Conservation (phyloP, 176 grass and related monocot species). For the Oryza brachyantha region DNA sequence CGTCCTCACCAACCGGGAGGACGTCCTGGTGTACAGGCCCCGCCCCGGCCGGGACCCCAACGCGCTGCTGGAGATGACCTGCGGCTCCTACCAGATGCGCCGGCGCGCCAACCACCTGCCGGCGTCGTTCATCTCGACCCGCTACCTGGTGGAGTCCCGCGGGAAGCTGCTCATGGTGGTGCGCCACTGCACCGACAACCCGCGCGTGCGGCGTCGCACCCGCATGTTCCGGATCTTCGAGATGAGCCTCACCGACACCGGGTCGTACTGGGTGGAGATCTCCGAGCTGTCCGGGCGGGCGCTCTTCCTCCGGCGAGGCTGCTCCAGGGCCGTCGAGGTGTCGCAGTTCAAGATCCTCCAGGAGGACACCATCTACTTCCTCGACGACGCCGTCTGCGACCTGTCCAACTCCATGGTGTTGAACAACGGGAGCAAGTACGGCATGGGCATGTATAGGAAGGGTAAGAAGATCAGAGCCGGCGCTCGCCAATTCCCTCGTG, state of each 20-base stretch:
- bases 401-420: background rate
- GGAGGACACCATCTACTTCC: slow-evolving; percentile 20
- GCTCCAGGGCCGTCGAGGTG: slow-evolving; percentile 23
- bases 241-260: background rate
- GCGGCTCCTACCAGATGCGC: background rate
- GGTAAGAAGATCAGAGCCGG: background rate
- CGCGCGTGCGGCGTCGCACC: background rate
- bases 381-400: slow-evolving; percentile 15
- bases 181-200: background rate
- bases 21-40: background rate
- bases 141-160: slow-evolving; percentile 35
- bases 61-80: background rate
- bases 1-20: slow-evolving; percentile 10
- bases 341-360: background rate
- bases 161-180: slow-evolving; percentile 28
- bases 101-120: background rate
- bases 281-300: background rate
- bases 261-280: slow-evolving; percentile 8
- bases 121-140: background rate
- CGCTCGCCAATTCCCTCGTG: background rate
- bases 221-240: slow-evolving; percentile 15
- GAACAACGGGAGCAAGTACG: background rate
- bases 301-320: slow-evolving; percentile 22
- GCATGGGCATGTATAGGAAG: background rate
- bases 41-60: background rate